These are phyloP conservation scores for Thraustochytrium sp. DNA, from an alignment of 352 stramenopile species.

Conservation along the genomic window DNA sequence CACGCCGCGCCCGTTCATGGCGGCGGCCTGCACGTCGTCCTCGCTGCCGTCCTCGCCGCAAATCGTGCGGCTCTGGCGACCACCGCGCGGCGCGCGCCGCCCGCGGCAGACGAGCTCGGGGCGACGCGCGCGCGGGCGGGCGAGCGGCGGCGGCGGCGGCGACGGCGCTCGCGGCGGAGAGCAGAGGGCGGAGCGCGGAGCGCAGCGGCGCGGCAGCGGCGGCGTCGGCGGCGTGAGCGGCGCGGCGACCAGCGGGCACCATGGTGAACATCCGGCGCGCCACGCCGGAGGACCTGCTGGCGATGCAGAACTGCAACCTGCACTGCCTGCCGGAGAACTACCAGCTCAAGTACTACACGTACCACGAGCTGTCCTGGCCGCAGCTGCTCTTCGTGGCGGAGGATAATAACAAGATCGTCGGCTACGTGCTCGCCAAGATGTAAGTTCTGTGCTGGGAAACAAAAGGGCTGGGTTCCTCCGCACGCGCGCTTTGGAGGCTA, in stretches of 20 bases:
- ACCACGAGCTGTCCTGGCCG: constrained; percentile 98
- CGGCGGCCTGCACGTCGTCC: too few relatives aligned
- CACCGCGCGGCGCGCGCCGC: too few relatives aligned
- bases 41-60: too few relatives aligned
- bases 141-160: too few relatives aligned
- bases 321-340: constrained; percentile 99
- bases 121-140: too few relatives aligned
- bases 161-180: too few relatives aligned
- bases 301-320: constrained; percentile 98
- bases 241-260: not conserved
- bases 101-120: too few relatives aligned
- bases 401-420: constrained; percentile 95
- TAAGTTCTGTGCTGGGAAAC: constrained; percentile 66
- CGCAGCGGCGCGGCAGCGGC: too few relatives aligned
- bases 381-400: constrained; percentile 97
- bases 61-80: too few relatives aligned
- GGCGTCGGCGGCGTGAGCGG: too few relatives aligned
- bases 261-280: constrained; percentile 46
- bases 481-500: not conserved
- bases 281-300: constrained; percentile 80
- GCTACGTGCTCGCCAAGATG: constrained; percentile 99
- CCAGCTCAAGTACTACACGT: constrained; percentile 99
- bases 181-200: too few relatives aligned
- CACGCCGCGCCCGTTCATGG: too few relatives aligned
- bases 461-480: not conserved